Base-by-base conservation (phyloP, 1,139 yeast genomes). In the Zhuliangozyma parablackwelliae region DNA sequence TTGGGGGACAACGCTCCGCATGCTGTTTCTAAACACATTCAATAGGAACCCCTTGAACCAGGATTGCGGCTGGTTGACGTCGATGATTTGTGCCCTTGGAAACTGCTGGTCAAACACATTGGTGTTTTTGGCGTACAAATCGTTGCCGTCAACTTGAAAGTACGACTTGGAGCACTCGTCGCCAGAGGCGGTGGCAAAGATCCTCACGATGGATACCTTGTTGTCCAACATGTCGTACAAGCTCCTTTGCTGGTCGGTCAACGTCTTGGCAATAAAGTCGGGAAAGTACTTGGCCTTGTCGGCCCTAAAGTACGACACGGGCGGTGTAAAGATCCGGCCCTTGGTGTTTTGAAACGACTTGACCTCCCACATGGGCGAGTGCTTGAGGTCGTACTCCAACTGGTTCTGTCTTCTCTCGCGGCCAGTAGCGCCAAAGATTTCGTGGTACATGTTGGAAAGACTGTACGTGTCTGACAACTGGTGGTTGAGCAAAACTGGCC, bases 201-300 rank as follows among this genome's bases (percentile, higher is more conserved):
- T 61, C 38, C 90, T 69, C 21, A 87, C 73, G 26, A 87, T 61
- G 25, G 80, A 78, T n/a, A 81, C 69, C 39, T 80, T 78, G 30
- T 62, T 52, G 30, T 61, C 53, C n/a, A 81, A 56, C 0, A 61
- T 39, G 13, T 59, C 61, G 42, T 55, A 59, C 32, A 71, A 50
- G 30, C 64, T 55, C 25, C 66, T 61, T 24, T 61, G 56, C n/a
- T 62, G 57, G 1, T 69, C 61, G 5, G 64, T 53, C 31, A 92
- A 56, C 1, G 82, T 72, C 21, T 69, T 70, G 0, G 86, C 95
- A 25, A 63, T 58, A 42, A 92, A 69, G 52, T 89, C 89, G n/a
- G 97, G 96, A 63, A 92, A 87, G 54, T 77, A 92, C 38, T 80
- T 65, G 0, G 97, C 72, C 51, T 77, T 82, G n/a, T 85, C 94